phyloP scores from a whole-genome alignment of 208 protist species.

The Leishmania aethiopica region DNA sequence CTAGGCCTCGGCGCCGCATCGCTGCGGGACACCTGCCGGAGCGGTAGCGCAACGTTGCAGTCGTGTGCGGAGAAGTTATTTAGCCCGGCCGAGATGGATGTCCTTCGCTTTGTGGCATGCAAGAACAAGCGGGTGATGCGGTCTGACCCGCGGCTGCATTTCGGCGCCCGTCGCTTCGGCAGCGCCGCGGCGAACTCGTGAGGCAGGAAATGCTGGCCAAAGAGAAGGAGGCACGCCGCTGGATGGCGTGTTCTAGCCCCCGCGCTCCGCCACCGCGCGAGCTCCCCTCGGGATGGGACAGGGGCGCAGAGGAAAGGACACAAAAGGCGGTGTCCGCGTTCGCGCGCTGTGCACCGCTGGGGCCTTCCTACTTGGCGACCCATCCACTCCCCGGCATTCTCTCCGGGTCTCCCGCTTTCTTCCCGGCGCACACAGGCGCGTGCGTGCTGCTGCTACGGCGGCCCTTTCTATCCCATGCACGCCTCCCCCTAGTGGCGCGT shows the following conservation, averaged over 20 bases:
- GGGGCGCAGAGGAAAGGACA: background rate
- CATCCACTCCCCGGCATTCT: background rate
- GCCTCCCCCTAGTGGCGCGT: background rate
- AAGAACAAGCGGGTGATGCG: conserved; percentile 26
- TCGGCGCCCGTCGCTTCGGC: conserved; percentile 52
- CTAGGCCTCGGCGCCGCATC: conserved; percentile 56
- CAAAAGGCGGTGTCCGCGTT: background rate
- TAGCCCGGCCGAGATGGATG: conserved; percentile 30
- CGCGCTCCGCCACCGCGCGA: background rate
- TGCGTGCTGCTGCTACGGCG: background rate
- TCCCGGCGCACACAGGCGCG: background rate
- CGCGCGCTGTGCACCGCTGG: background rate
- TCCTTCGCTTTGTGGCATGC: conserved; percentile 37
- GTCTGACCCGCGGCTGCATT: conserved; percentile 49
- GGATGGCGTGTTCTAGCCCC: background rate
- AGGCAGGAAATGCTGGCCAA: background rate
- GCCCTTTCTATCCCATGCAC: background rate
- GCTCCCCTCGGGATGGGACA: background rate
- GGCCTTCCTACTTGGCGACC: background rate
- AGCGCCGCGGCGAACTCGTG: background rate
- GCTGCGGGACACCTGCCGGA: conserved; percentile 43
- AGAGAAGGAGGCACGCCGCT: background rate
- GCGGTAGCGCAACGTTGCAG: conserved; percentile 48
- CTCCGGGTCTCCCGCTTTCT: background rate
- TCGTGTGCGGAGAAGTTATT: conserved; percentile 44